Evolutionary conservation across 2,329 filamentous ascomycete genomes (phyloP).

Genomic region (Trichoderma asperellum): DNA sequence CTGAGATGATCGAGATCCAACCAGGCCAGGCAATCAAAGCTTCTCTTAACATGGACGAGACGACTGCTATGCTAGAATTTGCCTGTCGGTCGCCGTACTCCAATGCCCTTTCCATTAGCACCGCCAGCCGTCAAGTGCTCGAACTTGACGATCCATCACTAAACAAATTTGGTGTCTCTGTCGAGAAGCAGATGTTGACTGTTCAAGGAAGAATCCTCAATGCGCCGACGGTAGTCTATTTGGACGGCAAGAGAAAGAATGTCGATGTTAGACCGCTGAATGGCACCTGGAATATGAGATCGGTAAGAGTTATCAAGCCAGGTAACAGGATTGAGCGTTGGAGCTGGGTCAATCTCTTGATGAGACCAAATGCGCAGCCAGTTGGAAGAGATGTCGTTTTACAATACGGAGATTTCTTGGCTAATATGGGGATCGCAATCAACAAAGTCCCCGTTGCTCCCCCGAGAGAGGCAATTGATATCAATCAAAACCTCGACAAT

Average conservation of each 20-base stretch:
- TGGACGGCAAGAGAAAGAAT: conserved; percentile 32
- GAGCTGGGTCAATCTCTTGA: conserved; percentile 52
- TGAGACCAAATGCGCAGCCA: conserved; percentile 3
- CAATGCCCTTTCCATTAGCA: conserved; percentile 70
- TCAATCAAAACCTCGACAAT: conserved; percentile 33
- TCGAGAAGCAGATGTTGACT: conserved; percentile 66
- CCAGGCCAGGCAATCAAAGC: conserved; percentile 66
- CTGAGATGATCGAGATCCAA: conserved; percentile 66
- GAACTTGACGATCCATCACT: conserved; percentile 57
- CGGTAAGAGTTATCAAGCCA: conserved; percentile 58
- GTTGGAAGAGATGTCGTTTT: conserved; percentile 35
- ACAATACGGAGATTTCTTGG: conserved; percentile 46
- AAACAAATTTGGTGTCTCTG: conserved; percentile 64
- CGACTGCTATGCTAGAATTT: conserved; percentile 70
- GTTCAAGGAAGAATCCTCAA: conserved; percentile 71
- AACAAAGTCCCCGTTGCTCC: conserved; percentile 30
- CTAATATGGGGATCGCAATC: conserved; percentile 47
- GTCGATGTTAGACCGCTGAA: conserved; percentile 42
- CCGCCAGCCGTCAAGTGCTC: conserved; percentile 59
- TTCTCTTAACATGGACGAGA: conserved; percentile 64
- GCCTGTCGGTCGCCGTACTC: conserved; percentile 68
- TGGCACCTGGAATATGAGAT: conserved; percentile 73
- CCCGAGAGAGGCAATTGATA: conserved; percentile 24
- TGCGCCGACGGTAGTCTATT: conserved; percentile 65
- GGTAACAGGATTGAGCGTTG: conserved; percentile 53